These are phyloP conservation scores for Leucoagaricus sp. DNA, from an alignment of 1,284 basidiomycete genomes.

Conservation along the genomic window DNA sequence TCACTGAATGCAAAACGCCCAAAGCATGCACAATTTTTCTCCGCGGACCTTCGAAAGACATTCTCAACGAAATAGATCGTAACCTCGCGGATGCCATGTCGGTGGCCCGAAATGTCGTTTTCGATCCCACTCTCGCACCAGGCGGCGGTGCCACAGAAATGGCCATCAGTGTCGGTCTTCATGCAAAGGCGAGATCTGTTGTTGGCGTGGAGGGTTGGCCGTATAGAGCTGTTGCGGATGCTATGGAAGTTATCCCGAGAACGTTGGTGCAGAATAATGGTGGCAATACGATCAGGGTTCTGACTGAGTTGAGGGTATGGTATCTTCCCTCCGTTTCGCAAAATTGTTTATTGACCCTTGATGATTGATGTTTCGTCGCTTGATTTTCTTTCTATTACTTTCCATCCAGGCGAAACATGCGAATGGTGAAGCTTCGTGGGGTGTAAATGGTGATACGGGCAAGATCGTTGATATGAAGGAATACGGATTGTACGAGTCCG, in stretches of 20 bases:
- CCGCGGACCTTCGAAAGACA: conserved; percentile 98
- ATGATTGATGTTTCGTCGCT: background rate
- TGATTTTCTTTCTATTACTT: background rate
- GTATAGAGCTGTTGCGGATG: conserved; percentile 91
- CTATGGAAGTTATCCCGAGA: conserved; percentile 96
- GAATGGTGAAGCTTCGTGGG: conserved; percentile 88
- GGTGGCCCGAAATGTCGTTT: conserved; percentile 95
- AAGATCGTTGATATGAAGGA: conserved; percentile 95
- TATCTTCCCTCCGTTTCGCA: conserved; percentile 3
- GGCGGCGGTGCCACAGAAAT: conserved; percentile 98
- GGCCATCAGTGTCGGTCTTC: conserved; percentile 91
- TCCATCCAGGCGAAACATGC: conserved; percentile 85
- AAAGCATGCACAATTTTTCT: conserved; percentile 99
- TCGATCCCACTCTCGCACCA: conserved; percentile 90
- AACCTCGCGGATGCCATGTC: conserved; percentile 98
- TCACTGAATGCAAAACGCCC: conserved; percentile 89
- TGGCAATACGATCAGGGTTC: conserved; percentile 90
- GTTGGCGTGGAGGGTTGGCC: conserved; percentile 91
- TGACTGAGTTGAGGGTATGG: conserved; percentile 83
- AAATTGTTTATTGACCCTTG: background rate
- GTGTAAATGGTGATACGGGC: conserved; percentile 93
- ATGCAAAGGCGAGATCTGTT: conserved; percentile 76
- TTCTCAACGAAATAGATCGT: conserved; percentile 96
- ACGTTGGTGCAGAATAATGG: conserved; percentile 96
- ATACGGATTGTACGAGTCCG: conserved; percentile 93